phyloP scores from a whole-genome alignment of 2,329 filamentous ascomycete genomes.

The Cladophialophora chaetospira region DNA sequence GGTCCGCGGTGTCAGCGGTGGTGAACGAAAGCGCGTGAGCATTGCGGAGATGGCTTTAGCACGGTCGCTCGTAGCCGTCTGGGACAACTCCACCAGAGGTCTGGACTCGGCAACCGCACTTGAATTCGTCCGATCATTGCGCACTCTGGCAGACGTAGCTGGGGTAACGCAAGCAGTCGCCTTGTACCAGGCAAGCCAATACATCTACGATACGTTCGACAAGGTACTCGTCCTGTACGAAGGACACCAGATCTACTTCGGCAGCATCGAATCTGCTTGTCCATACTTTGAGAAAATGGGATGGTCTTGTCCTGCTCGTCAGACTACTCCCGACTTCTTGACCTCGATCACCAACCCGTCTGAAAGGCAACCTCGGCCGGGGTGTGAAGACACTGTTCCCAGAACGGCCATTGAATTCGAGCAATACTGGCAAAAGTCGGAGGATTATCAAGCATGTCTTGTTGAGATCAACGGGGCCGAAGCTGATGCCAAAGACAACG shows the following conservation, averaged over 20 bases:
- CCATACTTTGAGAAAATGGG: conserved; percentile 67
- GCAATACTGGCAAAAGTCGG: conserved; percentile 39
- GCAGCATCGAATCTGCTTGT: conserved; percentile 58
- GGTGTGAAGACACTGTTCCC: conserved; percentile 47
- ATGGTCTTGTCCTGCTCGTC: conserved; percentile 62
- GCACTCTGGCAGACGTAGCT: conserved; percentile 51
- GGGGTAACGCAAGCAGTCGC: conserved; percentile 56
- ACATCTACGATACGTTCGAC: conserved; percentile 63
- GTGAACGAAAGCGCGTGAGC: conserved; percentile 69
- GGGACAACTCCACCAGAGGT: conserved; percentile 55
- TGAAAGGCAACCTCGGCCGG: conserved; percentile 47
- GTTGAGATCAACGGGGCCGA: conserved; percentile 56
- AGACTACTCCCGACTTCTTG: conserved; percentile 67
- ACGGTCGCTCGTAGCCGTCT: conserved; percentile 50
- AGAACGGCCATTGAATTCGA: conserved; percentile 53
- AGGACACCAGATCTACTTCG: conserved; percentile 68
- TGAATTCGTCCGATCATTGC: conserved; percentile 57
- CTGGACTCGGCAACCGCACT: conserved; percentile 59
- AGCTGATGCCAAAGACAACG: conserved; percentile 50
- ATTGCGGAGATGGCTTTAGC: conserved; percentile 60
- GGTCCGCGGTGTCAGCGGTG: conserved; percentile 67
- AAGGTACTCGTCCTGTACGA: conserved; percentile 70
- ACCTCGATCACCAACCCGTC: conserved; percentile 64
- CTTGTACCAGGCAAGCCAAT: conserved; percentile 58
- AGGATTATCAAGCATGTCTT: conserved; percentile 12